Conservation (phyloP, 78 protist genomes). For the Dictyostelium purpureum region DNA sequence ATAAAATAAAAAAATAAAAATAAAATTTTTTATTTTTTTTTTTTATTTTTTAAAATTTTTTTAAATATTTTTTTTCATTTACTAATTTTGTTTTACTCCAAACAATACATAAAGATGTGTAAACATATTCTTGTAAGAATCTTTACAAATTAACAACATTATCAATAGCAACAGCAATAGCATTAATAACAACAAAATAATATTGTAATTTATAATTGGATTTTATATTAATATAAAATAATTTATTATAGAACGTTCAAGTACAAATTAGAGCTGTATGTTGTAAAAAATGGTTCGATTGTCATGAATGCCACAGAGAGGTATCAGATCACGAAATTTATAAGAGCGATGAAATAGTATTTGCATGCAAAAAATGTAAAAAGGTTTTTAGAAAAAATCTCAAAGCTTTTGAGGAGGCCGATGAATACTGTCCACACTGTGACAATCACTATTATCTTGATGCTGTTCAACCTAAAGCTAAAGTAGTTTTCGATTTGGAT, state of each 20-base stretch:
- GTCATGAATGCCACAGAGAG: slow-evolving; percentile 92
- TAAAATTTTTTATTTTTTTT: not conserved
- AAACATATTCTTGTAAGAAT: slow-evolving; percentile 67
- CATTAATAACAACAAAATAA: not conserved
- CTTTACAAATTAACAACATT: not conserved
- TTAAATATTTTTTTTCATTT: not conserved
- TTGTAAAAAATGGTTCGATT: slow-evolving; percentile 93
- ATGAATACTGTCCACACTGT: slow-evolving; percentile 93
- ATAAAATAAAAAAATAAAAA: not conserved
- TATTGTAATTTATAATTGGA: not conserved
- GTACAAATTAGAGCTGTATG: slow-evolving; percentile 88
- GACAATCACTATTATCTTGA: slow-evolving; percentile 76
- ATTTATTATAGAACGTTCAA: slow-evolving; percentile 78
- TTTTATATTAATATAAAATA: not conserved
- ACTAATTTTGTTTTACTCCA: not conserved
- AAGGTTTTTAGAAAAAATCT: slow-evolving; percentile 88
- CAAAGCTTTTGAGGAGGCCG: slow-evolving; percentile 81
- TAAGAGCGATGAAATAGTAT: slow-evolving; percentile 75
- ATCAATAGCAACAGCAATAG: not conserved
- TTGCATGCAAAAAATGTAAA: slow-evolving; percentile 93
- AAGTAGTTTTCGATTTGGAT: slow-evolving; percentile 30
- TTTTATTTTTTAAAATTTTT: not conserved
- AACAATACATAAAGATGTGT: slow-evolving; percentile 26
- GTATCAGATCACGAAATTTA: slow-evolving; percentile 76
- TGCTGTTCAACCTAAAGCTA: slow-evolving; percentile 35